Percentiles rank a stretch among this genome's conserved stretches.
These are phyloP conservation scores for Heterobasidion occidentale DNA, from an alignment of 1,284 basidiomycete species.

Conservation along the genomic window DNA sequence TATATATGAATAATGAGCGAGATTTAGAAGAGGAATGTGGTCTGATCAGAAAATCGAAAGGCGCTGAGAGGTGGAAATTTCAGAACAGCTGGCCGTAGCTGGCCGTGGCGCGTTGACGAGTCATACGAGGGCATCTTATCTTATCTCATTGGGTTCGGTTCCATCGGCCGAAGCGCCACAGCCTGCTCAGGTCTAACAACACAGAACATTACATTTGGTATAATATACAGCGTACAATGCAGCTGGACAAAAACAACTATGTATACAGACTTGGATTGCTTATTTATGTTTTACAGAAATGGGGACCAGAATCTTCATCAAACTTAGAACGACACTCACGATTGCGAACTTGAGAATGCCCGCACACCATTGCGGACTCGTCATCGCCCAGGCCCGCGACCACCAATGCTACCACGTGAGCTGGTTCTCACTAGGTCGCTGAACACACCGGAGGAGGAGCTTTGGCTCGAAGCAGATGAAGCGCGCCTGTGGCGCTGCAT, in stretches of 20 bases:
- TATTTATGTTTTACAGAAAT: not conserved
- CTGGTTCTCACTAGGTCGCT: slow-evolving; percentile 6
- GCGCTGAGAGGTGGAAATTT: too few relatives aligned
- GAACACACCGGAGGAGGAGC: slow-evolving; percentile 6
- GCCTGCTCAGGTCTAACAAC: too few relatives aligned
- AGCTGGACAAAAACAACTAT: not conserved
- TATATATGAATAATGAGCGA: not conserved
- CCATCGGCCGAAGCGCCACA: not conserved
- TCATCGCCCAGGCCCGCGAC: not conserved
- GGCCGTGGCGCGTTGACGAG: not conserved
- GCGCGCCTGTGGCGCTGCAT: slow-evolving; percentile 70
- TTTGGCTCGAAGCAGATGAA: slow-evolving; percentile 46
- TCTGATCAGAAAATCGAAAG: too few relatives aligned
- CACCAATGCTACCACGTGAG: slow-evolving; percentile 8
- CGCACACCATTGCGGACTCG: not conserved
- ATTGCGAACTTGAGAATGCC: not conserved
- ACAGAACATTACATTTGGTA: not conserved
- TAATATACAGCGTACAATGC: not conserved
- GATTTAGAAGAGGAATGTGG: not conserved
- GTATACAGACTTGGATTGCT: too few relatives aligned
- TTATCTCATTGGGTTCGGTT: not conserved
- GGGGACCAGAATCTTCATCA: not conserved
- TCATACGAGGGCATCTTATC: not conserved
- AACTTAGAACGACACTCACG: not conserved
- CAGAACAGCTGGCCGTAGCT: not conserved